Conservation (phyloP, 345 rosid genomes). For the Firmiana major region DNA sequence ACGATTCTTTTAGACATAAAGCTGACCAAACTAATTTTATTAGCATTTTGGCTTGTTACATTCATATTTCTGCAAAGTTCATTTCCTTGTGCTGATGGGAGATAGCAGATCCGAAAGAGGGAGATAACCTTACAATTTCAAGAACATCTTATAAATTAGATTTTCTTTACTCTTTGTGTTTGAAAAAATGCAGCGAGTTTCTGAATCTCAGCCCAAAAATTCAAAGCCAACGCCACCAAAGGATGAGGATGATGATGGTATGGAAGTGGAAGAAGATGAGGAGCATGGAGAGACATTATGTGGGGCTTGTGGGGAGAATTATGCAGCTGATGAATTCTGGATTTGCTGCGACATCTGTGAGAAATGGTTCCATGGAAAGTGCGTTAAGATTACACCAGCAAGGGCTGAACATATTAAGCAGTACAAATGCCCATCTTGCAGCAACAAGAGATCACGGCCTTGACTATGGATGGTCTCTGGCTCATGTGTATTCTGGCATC, state of each 20-base stretch:
- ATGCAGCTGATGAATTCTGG: slow-evolving; percentile 62
- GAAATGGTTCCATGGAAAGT: slow-evolving; percentile 76
- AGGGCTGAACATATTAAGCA: slow-evolving; percentile 92
- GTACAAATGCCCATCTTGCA: slow-evolving; percentile 92
- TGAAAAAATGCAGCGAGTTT: slow-evolving; percentile 32
- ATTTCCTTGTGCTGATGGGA: not conserved
- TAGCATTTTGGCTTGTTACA: not conserved
- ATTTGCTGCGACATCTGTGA: slow-evolving; percentile 63
- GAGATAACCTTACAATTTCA: not conserved
- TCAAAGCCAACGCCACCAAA: slow-evolving; percentile 33
- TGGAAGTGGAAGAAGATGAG: slow-evolving; percentile 57
- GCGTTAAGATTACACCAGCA: slow-evolving; percentile 90
- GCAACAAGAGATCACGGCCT: slow-evolving; percentile 80
- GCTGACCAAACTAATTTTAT: not conserved
- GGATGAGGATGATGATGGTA: slow-evolving; percentile 51
- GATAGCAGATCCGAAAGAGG: not conserved
- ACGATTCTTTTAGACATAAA: slow-evolving; percentile 1
- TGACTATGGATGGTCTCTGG: slow-evolving; percentile 20
- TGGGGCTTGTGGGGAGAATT: slow-evolving; percentile 66
- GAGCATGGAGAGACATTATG: slow-evolving; percentile 60
- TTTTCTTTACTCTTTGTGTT: not conserved
- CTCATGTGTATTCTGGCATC: slow-evolving; percentile 28
- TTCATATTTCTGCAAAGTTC: not conserved
- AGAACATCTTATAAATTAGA: not conserved
- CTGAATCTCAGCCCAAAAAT: slow-evolving; percentile 51